A percentile compares a stretch with the other conserved stretches of the same genome.
Conservation (phyloP, 352 stramenopile genomes). For the Pythium coloratum region DNA sequence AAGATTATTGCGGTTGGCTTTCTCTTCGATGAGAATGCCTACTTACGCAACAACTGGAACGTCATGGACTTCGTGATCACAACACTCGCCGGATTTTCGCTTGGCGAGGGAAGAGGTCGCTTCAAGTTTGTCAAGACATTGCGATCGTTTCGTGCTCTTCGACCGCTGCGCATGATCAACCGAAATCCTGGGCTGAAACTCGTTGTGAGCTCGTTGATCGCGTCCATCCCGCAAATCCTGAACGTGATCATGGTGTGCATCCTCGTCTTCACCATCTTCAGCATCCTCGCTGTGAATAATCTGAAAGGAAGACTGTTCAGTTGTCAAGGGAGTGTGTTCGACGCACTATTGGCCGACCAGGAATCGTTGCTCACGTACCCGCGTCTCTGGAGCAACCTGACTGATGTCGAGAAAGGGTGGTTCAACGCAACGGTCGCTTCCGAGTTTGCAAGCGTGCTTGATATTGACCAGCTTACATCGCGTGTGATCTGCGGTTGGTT, state of each 20-base stretch:
- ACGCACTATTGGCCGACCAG: constrained; percentile 33
- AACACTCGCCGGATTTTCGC: constrained; percentile 65
- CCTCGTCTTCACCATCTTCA: constrained; percentile 87
- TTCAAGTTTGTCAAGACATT: constrained; percentile 71
- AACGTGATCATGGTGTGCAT: constrained; percentile 85
- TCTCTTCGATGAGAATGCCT: constrained; percentile 56
- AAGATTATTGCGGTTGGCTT: constrained; percentile 89
- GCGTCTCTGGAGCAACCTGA: constrained; percentile 45
- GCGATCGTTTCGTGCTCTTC: constrained; percentile 73
- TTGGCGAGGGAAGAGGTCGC: constrained; percentile 61
- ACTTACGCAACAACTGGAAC: constrained; percentile 89
- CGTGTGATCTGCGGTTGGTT: constrained; percentile 44
- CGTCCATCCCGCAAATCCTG: constrained; percentile 73
- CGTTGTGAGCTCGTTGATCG: constrained; percentile 80
- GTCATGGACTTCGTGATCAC: constrained; percentile 91
- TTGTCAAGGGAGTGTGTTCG: constrained; percentile 59
- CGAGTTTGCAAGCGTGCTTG: constrained; percentile 19
- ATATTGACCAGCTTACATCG: constrained; percentile 37
- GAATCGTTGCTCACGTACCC: constrained; percentile 52
- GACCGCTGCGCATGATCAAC: constrained; percentile 86
- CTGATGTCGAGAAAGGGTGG: constrained; percentile 33
- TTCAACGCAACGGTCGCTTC: constrained; percentile 32
- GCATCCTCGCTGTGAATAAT: constrained; percentile 89
- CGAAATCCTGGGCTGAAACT: constrained; percentile 65
- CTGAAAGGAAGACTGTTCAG: constrained; percentile 87